These are phyloP conservation scores for Paraphaeosphaeria sporulosa DNA, from an alignment of 2,329 filamentous ascomycete species.

Conservation along the genomic window DNA sequence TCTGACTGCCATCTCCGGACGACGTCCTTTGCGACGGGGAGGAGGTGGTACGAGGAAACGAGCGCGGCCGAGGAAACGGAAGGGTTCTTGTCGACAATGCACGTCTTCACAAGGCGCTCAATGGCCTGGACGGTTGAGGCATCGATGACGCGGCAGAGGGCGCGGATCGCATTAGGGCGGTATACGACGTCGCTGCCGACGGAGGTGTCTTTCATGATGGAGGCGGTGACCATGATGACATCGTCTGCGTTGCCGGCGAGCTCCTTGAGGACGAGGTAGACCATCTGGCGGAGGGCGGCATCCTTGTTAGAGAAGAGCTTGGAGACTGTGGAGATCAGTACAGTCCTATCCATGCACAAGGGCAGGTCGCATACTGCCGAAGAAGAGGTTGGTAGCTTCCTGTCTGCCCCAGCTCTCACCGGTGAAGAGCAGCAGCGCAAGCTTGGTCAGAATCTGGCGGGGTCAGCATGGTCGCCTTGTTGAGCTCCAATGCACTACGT, in stretches of 20 bases:
- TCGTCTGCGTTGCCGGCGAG: slow-evolving; percentile 93
- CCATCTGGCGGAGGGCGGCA: slow-evolving; percentile 97
- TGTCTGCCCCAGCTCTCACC: slow-evolving; percentile 97
- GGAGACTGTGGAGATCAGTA: slow-evolving; percentile 58
- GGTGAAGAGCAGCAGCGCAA: slow-evolving; percentile 93
- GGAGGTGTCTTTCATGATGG: slow-evolving; percentile 99
- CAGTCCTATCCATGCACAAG: background rate
- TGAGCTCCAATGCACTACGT: slow-evolving; percentile 19
- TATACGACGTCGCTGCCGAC: slow-evolving; percentile 85
- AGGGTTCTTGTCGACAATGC: slow-evolving; percentile 98
- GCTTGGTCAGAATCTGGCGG: slow-evolving; percentile 77
- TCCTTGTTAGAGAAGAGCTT: slow-evolving; percentile 99
- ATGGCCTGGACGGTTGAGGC: slow-evolving; percentile 96
- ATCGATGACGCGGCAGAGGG: slow-evolving; percentile 94
- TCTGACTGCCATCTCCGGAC: slow-evolving; percentile 98
- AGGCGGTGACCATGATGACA: slow-evolving; percentile 99
- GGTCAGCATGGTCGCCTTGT: slow-evolving; percentile 9
- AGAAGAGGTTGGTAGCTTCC: slow-evolving; percentile 98
- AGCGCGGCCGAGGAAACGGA: slow-evolving; percentile 96
- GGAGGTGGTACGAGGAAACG: slow-evolving; percentile 95
- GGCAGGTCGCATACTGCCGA: slow-evolving; percentile 69
- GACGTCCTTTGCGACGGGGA: slow-evolving; percentile 94
- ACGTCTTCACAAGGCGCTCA: slow-evolving; percentile 97
- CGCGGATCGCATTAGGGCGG: slow-evolving; percentile 93
- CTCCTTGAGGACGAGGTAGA: slow-evolving; percentile 98